phyloP scores from a whole-genome alignment of 495 filamentous ascomycete genomes.

The Aspergillus haitiensis region DNA sequence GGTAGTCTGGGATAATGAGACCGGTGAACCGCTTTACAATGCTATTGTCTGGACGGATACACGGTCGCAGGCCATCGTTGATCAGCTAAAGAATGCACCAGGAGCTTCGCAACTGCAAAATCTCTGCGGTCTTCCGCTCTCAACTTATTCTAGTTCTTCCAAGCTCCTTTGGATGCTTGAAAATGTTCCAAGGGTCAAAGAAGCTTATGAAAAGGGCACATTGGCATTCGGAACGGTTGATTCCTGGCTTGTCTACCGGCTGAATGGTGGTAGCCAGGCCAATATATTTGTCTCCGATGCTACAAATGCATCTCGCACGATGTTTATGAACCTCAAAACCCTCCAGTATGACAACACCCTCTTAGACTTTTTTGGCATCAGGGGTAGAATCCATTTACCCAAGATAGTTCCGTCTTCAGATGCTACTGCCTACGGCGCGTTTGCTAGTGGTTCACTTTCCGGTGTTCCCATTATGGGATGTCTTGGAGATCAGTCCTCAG shows the following conservation, averaged over 20 bases:
- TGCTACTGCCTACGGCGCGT: conserved; percentile 64
- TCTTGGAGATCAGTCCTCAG: conserved; percentile 90
- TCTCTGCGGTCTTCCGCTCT: conserved; percentile 85
- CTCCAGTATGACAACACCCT: conserved; percentile 82
- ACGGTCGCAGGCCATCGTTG: conserved; percentile 73
- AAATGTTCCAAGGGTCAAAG: conserved; percentile 68
- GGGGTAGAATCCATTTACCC: conserved; percentile 69
- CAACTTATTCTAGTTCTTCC: conserved; percentile 88
- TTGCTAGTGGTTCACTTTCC: conserved; percentile 64
- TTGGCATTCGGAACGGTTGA: conserved; percentile 92
- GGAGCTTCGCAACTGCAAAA: conserved; percentile 65
- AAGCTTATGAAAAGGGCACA: conserved; percentile 75
- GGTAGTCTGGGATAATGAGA: conserved; percentile 84
- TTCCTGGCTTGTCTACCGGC: conserved; percentile 85
- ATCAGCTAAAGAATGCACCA: conserved; percentile 65
- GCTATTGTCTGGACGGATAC: conserved; percentile 97
- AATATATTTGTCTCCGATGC: conserved; percentile 83
- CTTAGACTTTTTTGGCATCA: conserved; percentile 80
- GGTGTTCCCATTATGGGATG: conserved; percentile 80
- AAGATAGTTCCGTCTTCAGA: conserved; percentile 86
- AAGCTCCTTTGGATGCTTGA: conserved; percentile 86
- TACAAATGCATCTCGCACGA: conserved; percentile 91
- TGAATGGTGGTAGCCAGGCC: conserved; percentile 74
- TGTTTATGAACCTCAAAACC: conserved; percentile 90
- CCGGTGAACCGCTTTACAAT: conserved; percentile 82